Evolutionary conservation across 352 stramenopile genomes (phyloP).

Genomic region (Albugo laibachii): DNA sequence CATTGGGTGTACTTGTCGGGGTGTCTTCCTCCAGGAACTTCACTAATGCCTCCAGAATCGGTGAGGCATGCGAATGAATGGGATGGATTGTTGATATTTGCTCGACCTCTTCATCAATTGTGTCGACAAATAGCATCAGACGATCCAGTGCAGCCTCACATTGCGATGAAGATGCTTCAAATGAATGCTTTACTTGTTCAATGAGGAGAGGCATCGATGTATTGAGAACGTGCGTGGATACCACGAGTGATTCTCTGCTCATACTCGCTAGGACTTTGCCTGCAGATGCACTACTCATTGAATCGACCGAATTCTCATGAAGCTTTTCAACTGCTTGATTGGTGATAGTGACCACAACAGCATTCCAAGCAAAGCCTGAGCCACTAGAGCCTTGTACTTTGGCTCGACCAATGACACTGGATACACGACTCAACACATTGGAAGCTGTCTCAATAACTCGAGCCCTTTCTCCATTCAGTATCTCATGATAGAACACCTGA

Average conservation of each 20-base stretch:
- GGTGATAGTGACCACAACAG: slow-evolving; percentile 57
- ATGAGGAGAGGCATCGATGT: slow-evolving; percentile 37
- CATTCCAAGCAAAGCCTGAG: slow-evolving; percentile 57
- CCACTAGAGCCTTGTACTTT: slow-evolving; percentile 16
- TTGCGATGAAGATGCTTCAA: slow-evolving; percentile 33
- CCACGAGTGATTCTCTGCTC: slow-evolving; percentile 37
- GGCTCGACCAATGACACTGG: slow-evolving; percentile 33
- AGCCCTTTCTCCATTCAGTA: slow-evolving; percentile 70
- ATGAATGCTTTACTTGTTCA: background rate
- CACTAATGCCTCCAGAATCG: background rate
- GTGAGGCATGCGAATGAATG: slow-evolving; percentile 43
- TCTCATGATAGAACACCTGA: slow-evolving; percentile 56
- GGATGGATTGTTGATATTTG: slow-evolving; percentile 44
- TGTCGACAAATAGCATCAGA: slow-evolving; percentile 53
- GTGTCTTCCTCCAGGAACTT: background rate
- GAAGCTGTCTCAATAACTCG: slow-evolving; percentile 47
- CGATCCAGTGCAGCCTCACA: slow-evolving; percentile 46
- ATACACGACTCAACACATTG: slow-evolving; percentile 38
- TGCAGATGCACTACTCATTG: slow-evolving; percentile 55
- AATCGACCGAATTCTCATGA: slow-evolving; percentile 49
- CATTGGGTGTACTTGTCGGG: slow-evolving; percentile 1
- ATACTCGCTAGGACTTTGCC: slow-evolving; percentile 44
- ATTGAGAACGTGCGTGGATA: slow-evolving; percentile 51
- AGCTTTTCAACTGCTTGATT: slow-evolving; percentile 19
- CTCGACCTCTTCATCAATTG: slow-evolving; percentile 66